Conservation (phyloP, 805 yeast genomes). For the Dipodascus geniculatus region DNA sequence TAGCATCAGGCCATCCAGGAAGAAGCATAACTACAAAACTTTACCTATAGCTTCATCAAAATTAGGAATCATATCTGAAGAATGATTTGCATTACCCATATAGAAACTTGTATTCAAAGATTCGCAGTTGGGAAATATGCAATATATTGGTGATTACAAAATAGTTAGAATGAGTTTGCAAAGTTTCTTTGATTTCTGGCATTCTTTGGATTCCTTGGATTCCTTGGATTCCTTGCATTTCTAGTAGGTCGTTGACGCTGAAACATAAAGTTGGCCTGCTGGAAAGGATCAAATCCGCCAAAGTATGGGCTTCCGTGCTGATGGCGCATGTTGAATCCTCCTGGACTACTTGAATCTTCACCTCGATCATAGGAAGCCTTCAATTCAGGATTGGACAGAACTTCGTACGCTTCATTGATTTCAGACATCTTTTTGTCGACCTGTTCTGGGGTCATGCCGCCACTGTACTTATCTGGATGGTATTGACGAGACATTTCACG, state of each 20-base stretch:
- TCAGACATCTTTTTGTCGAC: constrained; percentile 82
- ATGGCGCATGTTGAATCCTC: neutral
- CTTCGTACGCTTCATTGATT: constrained; percentile 87
- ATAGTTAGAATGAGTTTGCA: too few species aligned
- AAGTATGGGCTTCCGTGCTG: neutral
- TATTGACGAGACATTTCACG: constrained; percentile 64
- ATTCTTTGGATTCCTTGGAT: too few species aligned
- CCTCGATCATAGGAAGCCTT: constrained; percentile 58
- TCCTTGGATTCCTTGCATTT: neutral
- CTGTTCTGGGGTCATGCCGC: constrained; percentile 51
- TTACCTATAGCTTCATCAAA: neutral
- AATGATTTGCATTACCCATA: neutral
- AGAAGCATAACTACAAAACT: neutral
- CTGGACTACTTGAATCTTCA: constrained; percentile 15
- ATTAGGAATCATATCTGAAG: neutral
- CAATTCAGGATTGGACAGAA: constrained; percentile 53
- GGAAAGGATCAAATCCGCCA: neutral
- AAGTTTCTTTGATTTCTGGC: too few species aligned
- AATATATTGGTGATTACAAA: too few species aligned
- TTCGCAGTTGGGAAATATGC: too few species aligned
- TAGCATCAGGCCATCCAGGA: neutral
- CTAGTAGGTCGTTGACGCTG: neutral
- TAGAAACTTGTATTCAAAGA: too few species aligned
- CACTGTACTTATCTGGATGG: constrained; percentile 88
- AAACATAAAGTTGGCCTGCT: neutral